Base-by-base conservation (phyloP, 371 early-diverging fungal species). In the Syncephalastrum racemosum region DNA sequence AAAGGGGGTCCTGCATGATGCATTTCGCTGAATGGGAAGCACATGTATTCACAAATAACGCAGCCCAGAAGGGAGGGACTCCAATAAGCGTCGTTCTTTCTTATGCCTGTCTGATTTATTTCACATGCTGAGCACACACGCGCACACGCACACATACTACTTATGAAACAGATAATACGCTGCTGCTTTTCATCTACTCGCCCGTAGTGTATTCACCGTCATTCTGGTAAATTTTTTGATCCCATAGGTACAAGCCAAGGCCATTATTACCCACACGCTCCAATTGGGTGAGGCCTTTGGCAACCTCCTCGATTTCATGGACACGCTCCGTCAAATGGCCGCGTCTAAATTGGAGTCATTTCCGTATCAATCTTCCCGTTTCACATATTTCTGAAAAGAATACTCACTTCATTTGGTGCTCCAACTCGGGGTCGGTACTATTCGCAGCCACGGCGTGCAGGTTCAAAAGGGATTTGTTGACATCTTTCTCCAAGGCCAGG, bases 391-490 rank as follows among this genome's bases (percentile, higher is more conserved):
- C 6, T 31, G 36, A 5, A 31, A 31, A 31, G 8, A 31, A 5
- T 5, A 53, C 59, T 67, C 68, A 77, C 79, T 87, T 84, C 39
- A 87, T 46, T 19, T 69, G 72, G 48, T 85, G 83, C 46, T 69
- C 72, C 46, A 87, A 65, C 53, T 87, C 85, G 12, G 77, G 61
- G 56, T 87, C 88, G 18, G 67, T 55, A 46, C 77, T 62, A 51
- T 78, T 73, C 20, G 67, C 66, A 13, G 79, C 82, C 23, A 84
- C 52, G 22, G 64, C 61, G 53, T 82, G 75, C 39, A 87, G 73
- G 51, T 75, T 78, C 18, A 87, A 60, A 20, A 86, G 62, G 22
- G 81, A 71, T 49, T 80, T 75, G 73, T 87, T 87, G 46, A 87
- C 85, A 58, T 80, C 83, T 46, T 76, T 76, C 55, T 76, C 76